phyloP scores from a whole-genome alignment of 176 grass and related monocot genomes.

The Rhipidocladum racemiflorum region DNA sequence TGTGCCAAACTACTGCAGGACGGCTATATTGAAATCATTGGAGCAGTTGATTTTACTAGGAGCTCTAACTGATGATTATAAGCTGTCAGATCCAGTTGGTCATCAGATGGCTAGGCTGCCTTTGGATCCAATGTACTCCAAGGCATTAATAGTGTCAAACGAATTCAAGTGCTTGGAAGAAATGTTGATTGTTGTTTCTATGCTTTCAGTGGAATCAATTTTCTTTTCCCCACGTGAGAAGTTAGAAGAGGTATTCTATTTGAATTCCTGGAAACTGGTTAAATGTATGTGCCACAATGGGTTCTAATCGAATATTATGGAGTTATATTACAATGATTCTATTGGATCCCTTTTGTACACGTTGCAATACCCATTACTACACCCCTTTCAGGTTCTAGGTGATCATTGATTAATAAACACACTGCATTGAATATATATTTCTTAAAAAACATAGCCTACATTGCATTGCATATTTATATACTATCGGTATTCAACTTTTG shows the following conservation, averaged over 20 bases:
- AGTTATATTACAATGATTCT: neutral
- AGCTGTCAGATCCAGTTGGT: constrained; percentile 72
- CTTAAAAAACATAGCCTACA: neutral
- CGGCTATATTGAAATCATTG: constrained; percentile 88
- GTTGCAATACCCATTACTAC: neutral
- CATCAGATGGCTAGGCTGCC: constrained; percentile 82
- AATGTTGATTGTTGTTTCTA: constrained; percentile 95
- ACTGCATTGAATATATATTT: neutral
- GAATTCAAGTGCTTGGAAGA: constrained; percentile 96
- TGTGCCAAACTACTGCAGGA: constrained; percentile 44
- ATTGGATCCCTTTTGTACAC: neutral
- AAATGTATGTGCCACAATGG: neutral
- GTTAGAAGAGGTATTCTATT: constrained; percentile 75
- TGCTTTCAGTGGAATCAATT: constrained; percentile 97
- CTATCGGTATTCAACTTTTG: neutral
- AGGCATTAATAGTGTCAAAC: constrained; percentile 69
- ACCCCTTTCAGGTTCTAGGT: neutral
- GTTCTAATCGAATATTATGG: neutral
- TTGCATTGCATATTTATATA: neutral
- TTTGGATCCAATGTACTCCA: constrained; percentile 92
- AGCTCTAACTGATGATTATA: constrained; percentile 84
- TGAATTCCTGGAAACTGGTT: neutral
- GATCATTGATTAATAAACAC: neutral
- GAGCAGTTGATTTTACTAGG: constrained; percentile 82
- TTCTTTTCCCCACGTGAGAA: constrained; percentile 85